Evolutionary conservation across 169 alveolate species (phyloP).

Genomic region (Eimeria tenella): DNA sequence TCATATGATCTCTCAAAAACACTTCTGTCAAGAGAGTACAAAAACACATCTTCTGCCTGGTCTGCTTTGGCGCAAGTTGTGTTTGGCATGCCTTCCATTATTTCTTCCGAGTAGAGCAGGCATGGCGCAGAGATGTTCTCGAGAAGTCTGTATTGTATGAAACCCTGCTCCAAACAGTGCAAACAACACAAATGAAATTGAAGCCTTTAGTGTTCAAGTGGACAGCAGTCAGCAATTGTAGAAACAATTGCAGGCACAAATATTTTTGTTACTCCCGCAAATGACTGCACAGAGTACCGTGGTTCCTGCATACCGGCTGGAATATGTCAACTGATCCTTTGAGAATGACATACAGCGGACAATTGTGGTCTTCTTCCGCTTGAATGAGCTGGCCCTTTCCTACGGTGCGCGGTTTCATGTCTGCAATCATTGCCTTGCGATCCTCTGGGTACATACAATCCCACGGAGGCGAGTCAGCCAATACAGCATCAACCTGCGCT

Average conservation of each 20-base stretch:
- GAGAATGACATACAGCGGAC: constrained; percentile 70
- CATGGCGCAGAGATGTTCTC: constrained; percentile 50
- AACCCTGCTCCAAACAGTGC: constrained; percentile 48
- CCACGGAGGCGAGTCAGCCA: constrained; percentile 60
- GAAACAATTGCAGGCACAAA: background rate
- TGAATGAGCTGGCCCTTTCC: constrained; percentile 52
- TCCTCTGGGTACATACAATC: constrained; percentile 65
- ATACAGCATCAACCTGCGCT: constrained; percentile 73
- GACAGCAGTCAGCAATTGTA: background rate
- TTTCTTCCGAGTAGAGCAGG: constrained; percentile 55
- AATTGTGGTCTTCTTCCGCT: constrained; percentile 60
- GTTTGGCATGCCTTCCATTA: constrained; percentile 61
- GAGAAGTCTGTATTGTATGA: constrained; percentile 41
- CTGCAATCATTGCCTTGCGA: constrained; percentile 64
- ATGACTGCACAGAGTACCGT: background rate
- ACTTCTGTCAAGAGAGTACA: constrained; percentile 48
- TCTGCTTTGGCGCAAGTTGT: constrained; percentile 54
- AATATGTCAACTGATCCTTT: constrained; percentile 63
- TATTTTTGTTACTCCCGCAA: background rate
- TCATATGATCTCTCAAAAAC: constrained; percentile 71
- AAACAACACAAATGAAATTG: background rate
- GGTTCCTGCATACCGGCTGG: constrained; percentile 29
- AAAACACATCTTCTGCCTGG: constrained; percentile 33
- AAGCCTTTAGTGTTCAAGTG: background rate
- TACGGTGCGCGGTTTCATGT: constrained; percentile 52